Conservation (phyloP, 164 flowering plant species). For the Vitis riparia region DNA sequence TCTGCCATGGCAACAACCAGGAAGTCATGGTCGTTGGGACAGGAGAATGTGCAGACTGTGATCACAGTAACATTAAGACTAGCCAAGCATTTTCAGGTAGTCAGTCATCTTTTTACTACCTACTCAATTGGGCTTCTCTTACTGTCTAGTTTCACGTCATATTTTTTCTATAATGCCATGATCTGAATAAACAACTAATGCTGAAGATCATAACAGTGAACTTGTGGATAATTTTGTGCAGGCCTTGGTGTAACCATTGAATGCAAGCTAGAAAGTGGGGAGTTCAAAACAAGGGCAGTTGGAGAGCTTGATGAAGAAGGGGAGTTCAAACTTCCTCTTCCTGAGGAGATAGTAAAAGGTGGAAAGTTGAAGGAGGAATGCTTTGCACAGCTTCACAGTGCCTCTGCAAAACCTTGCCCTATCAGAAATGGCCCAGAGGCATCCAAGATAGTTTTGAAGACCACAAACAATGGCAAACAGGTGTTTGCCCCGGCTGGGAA, state of each 20-base stretch:
- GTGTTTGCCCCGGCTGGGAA: constrained; percentile 40
- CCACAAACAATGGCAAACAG: constrained; percentile 41
- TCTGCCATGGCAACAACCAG: constrained; percentile 35
- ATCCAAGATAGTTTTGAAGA: constrained; percentile 45
- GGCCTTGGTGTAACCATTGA: constrained; percentile 65
- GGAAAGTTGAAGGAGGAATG: constrained; percentile 68
- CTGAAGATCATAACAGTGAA: background rate
- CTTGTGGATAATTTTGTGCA: constrained; percentile 24
- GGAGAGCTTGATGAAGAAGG: constrained; percentile 68
- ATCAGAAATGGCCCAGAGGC: constrained; percentile 45
- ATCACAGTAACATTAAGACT: constrained; percentile 38
- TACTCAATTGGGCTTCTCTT: too few species aligned
- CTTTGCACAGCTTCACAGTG: constrained; percentile 70
- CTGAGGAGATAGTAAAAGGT: constrained; percentile 41
- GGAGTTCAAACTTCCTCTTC: constrained; percentile 58
- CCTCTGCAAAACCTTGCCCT: constrained; percentile 58
- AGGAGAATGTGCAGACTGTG: constrained; percentile 74
- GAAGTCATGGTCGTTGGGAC: constrained; percentile 64
- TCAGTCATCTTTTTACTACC: too few species aligned
- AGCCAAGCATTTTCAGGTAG: constrained; percentile 70
- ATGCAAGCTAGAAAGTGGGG: constrained; percentile 56
- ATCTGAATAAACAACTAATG: too few species aligned
- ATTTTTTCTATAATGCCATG: too few species aligned
- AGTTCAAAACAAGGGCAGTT: constrained; percentile 42
- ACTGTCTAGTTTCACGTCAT: background rate